Base-by-base conservation (phyloP, 331 rosid genomes). In the Ulmus americana region DNA sequence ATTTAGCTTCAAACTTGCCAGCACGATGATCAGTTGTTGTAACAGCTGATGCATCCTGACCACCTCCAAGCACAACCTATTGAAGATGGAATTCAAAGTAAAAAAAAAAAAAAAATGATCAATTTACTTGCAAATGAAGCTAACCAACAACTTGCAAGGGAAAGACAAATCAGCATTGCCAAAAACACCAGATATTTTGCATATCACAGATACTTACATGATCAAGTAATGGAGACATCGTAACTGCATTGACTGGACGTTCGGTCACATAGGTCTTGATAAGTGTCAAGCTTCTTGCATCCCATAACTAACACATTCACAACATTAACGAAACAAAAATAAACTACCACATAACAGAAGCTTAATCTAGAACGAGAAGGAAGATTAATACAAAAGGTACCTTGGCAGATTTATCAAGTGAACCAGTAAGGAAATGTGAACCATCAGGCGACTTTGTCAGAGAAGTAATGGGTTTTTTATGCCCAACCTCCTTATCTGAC, bases 1-100 rank as follows among this genome's bases (percentile, higher is more conserved):
- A 94, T 70, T 94, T 94, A 55, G 95, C 99, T 74, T 94, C 97
- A 41, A 94, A 94, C 60, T 94, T 87, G n/a, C 99, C 99, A n/a
- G 95, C 87, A 64, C 95, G 90, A 79, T 94, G 99, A 78, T 94
- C 99, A 44, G 99, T 94, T 45, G 88, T 94, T 10, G 97, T 94
- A 59, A 94, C 99, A 68, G 79, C 47, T n/a, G 95, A 77, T 59
- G 97, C 99, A 70, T 87, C 97, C 79, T 94, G 99, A 77, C 99
- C 99, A 84, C 99, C 99, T 73, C 97, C 97, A 70, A 94, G 69
- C 41, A 94, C 97, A 70, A 94, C 95, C 99, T 94, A 63, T 35
- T 11, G 7, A 55, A 66, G 48, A 13, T 16, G 63, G 15, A 64
- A 39, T 5, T 12, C 50, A 61, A 1, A 40, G 0, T 4, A 13